Conservation (phyloP, 2,329 filamentous ascomycete genomes). For the Diaporthe citri region DNA sequence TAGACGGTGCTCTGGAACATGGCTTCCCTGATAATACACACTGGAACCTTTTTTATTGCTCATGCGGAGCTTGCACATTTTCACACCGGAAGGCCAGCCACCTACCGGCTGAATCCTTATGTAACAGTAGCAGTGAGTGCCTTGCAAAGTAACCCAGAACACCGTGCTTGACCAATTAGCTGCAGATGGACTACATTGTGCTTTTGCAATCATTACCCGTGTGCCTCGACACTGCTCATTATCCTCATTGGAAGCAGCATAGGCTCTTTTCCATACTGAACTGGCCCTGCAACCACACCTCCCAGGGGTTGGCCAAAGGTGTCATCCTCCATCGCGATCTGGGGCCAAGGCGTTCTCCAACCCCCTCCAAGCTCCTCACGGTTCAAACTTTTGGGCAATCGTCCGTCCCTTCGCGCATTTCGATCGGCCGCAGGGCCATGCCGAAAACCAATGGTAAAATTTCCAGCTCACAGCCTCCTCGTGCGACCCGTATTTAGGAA, state of each 20-base stretch:
- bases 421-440: no score
- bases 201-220: neutral
- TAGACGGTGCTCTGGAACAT: neutral
- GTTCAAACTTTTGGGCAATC: neutral
- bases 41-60: neutral
- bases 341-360: neutral
- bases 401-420: no score
- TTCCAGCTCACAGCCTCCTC: neutral
- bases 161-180: neutral
- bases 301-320: neutral
- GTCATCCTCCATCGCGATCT: neutral
- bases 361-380: neutral
- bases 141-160: neutral
- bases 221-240: neutral
- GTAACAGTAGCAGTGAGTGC: neutral
- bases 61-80: neutral
- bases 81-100: neutral
- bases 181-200: neutral
- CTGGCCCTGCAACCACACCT: neutral
- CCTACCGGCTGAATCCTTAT: slow-evolving; percentile 8
- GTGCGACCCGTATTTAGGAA: no score
- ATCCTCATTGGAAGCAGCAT: neutral
- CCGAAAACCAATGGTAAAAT: no score
- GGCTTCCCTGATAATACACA: neutral
- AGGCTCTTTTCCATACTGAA: neutral